Conservation (phyloP, 1,139 yeast genomes). For the Saccharomyces hybrid region DNA sequence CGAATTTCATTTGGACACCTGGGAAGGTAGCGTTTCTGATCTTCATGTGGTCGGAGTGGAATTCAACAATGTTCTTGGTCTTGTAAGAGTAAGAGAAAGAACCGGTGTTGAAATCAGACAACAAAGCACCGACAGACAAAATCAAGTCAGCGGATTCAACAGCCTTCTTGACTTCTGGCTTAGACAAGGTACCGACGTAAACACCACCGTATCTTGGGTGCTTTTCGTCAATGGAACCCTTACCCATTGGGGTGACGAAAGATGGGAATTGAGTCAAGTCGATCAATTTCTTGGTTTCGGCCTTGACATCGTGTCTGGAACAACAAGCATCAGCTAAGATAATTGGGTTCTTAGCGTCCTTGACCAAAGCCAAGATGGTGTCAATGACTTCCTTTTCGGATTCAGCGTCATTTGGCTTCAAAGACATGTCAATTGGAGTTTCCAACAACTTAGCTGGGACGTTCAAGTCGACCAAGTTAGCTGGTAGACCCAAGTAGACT, state of each 20-base stretch:
- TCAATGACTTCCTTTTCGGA: constrained; percentile 69
- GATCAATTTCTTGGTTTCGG: constrained; percentile 56
- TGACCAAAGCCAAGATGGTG: constrained; percentile 45
- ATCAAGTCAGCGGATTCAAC: constrained; percentile 75
- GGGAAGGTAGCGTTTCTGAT: constrained; percentile 70
- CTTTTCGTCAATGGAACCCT: constrained; percentile 68
- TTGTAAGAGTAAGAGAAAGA: constrained; percentile 76
- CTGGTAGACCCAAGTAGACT: constrained; percentile 75
- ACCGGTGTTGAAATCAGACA: constrained; percentile 87
- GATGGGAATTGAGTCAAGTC: constrained; percentile 72
- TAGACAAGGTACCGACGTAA: constrained; percentile 72
- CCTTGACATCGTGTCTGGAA: constrained; percentile 61
- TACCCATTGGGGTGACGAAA: constrained; percentile 87
- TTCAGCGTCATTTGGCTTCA: constrained; percentile 57
- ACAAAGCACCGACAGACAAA: constrained; percentile 70
- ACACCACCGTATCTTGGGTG: constrained; percentile 78
- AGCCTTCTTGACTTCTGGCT: constrained; percentile 65
- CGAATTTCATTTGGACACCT: constrained; percentile 70
- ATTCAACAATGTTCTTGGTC: constrained; percentile 74
- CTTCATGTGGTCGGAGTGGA: constrained; percentile 83
- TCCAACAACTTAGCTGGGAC: constrained; percentile 51
- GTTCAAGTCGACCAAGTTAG: constrained; percentile 62
- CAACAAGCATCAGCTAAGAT: constrained; percentile 86
- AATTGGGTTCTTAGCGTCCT: constrained; percentile 57
- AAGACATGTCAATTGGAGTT: constrained; percentile 55